A percentile compares a stretch with the other conserved stretches of the same genome.
Evolutionary conservation across 257 asterid genomes (phyloP).

Genomic region (Solanum pinnatisectum): DNA sequence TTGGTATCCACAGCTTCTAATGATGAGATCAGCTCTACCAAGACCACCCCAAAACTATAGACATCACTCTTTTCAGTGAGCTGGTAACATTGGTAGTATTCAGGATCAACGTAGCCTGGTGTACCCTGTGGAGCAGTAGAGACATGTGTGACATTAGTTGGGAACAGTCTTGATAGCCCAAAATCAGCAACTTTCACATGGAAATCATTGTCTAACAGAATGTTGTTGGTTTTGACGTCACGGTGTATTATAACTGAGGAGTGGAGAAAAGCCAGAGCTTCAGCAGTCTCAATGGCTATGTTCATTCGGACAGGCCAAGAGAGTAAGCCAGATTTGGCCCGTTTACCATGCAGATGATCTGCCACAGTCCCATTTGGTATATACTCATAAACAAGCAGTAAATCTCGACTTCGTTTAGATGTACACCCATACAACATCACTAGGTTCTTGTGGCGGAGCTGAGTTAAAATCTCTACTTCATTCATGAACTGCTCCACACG

Average conservation of each 20-base stretch:
- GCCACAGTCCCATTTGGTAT: constrained; percentile 85
- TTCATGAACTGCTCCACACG: constrained; percentile 88
- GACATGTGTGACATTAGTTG: constrained; percentile 66
- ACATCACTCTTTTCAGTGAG: constrained; percentile 91
- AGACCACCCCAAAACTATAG: constrained; percentile 77
- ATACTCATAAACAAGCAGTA: constrained; percentile 73
- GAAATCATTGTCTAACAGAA: constrained; percentile 75
- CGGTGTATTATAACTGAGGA: constrained; percentile 65
- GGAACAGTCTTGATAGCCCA: constrained; percentile 74
- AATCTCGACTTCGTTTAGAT: constrained; percentile 62
- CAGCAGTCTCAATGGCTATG: constrained; percentile 79
- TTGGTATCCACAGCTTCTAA: constrained; percentile 70
- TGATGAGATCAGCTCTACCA: constrained; percentile 79
- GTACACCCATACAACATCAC: constrained; percentile 78
- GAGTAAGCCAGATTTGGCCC: constrained; percentile 61
- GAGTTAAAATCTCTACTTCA: constrained; percentile 69
- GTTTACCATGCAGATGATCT: constrained; percentile 79
- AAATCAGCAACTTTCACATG: constrained; percentile 94
- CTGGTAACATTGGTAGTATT: constrained; percentile 80
- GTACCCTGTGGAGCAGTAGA: constrained; percentile 98
- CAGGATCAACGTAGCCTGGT: constrained; percentile 94
- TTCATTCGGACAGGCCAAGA: constrained; percentile 76
- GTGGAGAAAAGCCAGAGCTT: constrained; percentile 68
- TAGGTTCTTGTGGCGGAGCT: constrained; percentile 55
- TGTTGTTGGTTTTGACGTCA: constrained; percentile 81